These are phyloP conservation scores for Eucalyptus sideroxylon DNA, from an alignment of 345 rosid species.

Conservation along the genomic window DNA sequence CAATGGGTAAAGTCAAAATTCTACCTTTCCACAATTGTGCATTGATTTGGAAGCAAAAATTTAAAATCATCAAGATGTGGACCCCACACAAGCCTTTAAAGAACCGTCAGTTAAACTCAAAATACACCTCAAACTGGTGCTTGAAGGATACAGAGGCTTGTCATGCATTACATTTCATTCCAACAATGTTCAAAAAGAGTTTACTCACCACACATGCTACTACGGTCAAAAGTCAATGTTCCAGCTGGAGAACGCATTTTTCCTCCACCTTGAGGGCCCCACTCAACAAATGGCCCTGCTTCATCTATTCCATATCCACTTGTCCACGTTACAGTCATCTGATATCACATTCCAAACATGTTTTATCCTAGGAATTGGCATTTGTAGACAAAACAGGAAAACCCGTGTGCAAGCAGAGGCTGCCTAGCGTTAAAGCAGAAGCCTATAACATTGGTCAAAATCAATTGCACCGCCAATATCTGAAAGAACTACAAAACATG, in stretches of 20 bases:
- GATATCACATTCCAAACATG: neutral
- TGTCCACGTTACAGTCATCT: conserved; percentile 99
- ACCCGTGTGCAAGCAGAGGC: neutral
- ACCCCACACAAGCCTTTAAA: neutral
- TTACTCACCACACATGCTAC: conserved; percentile 87
- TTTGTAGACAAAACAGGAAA: neutral
- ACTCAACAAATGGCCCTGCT: conserved; percentile 69
- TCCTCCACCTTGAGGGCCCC: conserved; percentile 42
- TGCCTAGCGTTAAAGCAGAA: neutral
- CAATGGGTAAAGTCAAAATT: neutral
- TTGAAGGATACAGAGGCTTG: neutral
- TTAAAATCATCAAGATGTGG: neutral
- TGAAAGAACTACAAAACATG: neutral
- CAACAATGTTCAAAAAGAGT: neutral
- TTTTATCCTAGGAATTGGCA: neutral
- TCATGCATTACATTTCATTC: neutral
- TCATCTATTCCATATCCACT: conserved; percentile 76
- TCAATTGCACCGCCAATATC: neutral
- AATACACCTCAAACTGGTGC: neutral
- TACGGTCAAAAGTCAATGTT: conserved; percentile 54
- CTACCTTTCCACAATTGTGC: neutral
- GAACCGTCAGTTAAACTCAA: neutral
- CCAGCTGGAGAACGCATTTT: conserved; percentile 59
- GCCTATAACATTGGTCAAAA: neutral
- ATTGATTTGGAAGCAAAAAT: neutral